These are phyloP conservation scores for Penicillium daleae DNA, from an alignment of 495 filamentous ascomycete species.

Conservation along the genomic window DNA sequence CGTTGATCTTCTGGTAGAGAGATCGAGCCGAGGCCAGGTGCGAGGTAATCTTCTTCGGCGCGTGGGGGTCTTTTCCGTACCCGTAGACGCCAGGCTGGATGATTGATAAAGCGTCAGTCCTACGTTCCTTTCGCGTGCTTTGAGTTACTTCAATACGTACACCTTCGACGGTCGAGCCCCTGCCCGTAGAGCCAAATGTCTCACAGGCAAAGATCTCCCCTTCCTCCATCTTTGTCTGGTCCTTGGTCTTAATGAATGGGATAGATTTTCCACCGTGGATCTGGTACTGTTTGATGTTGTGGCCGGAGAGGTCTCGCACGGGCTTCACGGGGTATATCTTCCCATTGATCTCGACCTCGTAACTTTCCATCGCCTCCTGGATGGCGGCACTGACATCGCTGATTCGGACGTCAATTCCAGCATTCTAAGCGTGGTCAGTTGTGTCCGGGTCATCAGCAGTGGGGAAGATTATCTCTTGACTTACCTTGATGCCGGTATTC, in stretches of 20 bases:
- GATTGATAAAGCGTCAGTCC: slow-evolving; percentile 20
- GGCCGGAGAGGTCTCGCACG: slow-evolving; percentile 60
- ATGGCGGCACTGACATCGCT: slow-evolving; percentile 64
- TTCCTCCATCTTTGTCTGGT: slow-evolving; percentile 68
- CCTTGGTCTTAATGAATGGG: slow-evolving; percentile 61
- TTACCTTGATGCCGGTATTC: slow-evolving; percentile 75
- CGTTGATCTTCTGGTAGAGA: slow-evolving; percentile 61
- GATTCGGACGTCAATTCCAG: slow-evolving; percentile 66
- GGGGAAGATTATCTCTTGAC: background rate
- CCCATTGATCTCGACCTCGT: slow-evolving; percentile 62
- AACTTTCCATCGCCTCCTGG: slow-evolving; percentile 70
- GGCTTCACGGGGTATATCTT: slow-evolving; percentile 61
- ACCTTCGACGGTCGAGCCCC: slow-evolving; percentile 49
- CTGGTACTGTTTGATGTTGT: slow-evolving; percentile 61
- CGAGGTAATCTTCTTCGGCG: slow-evolving; percentile 51
- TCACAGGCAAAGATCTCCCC: slow-evolving; percentile 69
- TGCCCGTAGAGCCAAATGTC: slow-evolving; percentile 66
- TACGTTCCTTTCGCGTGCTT: background rate
- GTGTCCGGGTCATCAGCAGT: background rate
- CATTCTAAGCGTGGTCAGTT: slow-evolving; percentile 38
- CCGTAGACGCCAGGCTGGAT: slow-evolving; percentile 40
- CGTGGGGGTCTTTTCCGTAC: slow-evolving; percentile 57
- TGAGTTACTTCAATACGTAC: slow-evolving; percentile 31
- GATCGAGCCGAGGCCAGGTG: slow-evolving; percentile 60
- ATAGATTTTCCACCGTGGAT: slow-evolving; percentile 67